phyloP scores from a whole-genome alignment of 169 alveolate genomes.

The Cyclospora cayetanensis region DNA sequence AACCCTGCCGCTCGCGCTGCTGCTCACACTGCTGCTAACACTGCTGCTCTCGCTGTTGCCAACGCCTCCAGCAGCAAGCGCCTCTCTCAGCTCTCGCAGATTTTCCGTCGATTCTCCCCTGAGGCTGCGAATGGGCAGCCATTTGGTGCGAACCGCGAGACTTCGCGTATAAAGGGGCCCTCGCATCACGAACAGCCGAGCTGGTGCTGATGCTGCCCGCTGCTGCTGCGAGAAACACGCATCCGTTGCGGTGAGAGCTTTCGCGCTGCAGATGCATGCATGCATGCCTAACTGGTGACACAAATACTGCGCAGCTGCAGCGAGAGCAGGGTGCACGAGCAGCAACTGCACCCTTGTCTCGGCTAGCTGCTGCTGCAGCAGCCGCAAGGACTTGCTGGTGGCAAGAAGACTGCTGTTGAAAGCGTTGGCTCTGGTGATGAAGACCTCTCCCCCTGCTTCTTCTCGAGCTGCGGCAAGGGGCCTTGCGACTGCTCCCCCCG shows the following conservation, averaged over 20 bases:
- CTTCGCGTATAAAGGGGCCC: background rate
- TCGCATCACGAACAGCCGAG: constrained; percentile 14
- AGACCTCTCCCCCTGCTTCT: constrained; percentile 28
- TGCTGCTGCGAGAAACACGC: background rate
- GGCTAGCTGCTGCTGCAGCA: constrained; percentile 63
- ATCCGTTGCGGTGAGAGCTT: constrained; percentile 19
- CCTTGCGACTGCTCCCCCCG: constrained; percentile 42
- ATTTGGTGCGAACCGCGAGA: constrained; percentile 5
- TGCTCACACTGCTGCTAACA: background rate
- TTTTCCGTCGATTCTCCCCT: constrained; percentile 14
- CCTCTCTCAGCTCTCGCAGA: constrained; percentile 45
- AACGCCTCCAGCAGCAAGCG: constrained; percentile 13
- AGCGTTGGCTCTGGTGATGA: background rate
- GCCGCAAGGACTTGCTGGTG: constrained; percentile 53
- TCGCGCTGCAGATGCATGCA: constrained; percentile 25
- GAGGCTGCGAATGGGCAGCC: constrained; percentile 32
- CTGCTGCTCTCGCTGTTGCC: constrained; percentile 3
- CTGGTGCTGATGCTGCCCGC: constrained; percentile 28
- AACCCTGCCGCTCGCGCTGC: background rate
- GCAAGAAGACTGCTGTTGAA: constrained; percentile 1
- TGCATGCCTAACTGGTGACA: constrained; percentile 25
- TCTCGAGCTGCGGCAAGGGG: constrained; percentile 54
- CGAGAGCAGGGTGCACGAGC: constrained; percentile 47
- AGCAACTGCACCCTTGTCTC: constrained; percentile 48
- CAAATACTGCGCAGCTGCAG: constrained; percentile 40